Percentiles rank a stretch among this genome's conserved stretches.
These are phyloP conservation scores for Peronospora destructor DNA, from an alignment of 352 stramenopile genomes.

Conservation along the genomic window DNA sequence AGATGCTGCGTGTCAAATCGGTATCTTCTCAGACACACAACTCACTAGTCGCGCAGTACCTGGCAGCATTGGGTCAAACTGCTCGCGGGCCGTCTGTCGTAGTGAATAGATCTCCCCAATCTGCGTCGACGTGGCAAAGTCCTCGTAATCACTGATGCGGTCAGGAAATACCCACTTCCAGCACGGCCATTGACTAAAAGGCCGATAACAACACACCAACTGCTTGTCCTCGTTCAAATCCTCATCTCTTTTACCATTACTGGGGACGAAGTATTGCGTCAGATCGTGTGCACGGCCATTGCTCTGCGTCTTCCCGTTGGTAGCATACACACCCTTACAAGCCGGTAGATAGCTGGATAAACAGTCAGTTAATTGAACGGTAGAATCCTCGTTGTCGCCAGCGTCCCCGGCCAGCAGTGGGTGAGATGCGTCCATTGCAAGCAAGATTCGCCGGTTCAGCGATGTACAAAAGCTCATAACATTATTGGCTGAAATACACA, in stretches of 20 bases:
- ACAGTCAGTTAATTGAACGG: conserved; percentile 16
- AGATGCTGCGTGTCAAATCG: conserved; percentile 2
- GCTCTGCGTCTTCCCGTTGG: conserved; percentile 10
- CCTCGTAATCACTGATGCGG: conserved; percentile 51
- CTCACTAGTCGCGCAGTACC: conserved; percentile 16
- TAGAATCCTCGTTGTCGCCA: conserved; percentile 19
- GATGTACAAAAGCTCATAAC: not conserved
- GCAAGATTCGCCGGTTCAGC: conserved; percentile 9
- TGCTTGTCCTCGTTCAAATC: conserved; percentile 16
- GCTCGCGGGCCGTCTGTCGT: conserved; percentile 47
- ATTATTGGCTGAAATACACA: conserved; percentile 15
- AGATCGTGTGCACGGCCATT: conserved; percentile 14
- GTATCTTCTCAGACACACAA: not conserved
- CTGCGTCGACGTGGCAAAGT: conserved; percentile 53
- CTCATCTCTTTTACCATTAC: conserved; percentile 21
- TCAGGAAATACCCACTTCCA: conserved; percentile 61
- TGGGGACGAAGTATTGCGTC: conserved; percentile 13
- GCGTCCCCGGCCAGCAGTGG: conserved; percentile 29
- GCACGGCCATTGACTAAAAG: conserved; percentile 43
- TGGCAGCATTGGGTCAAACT: conserved; percentile 41
- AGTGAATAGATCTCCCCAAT: conserved; percentile 59
- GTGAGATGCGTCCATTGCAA: conserved; percentile 41
- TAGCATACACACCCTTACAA: conserved; percentile 3
- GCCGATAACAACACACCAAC: conserved; percentile 11
- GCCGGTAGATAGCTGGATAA: conserved; percentile 21